Evolutionary conservation across 768 basidiomycete species (phyloP).

Genomic region (Collybia mongolica): DNA sequence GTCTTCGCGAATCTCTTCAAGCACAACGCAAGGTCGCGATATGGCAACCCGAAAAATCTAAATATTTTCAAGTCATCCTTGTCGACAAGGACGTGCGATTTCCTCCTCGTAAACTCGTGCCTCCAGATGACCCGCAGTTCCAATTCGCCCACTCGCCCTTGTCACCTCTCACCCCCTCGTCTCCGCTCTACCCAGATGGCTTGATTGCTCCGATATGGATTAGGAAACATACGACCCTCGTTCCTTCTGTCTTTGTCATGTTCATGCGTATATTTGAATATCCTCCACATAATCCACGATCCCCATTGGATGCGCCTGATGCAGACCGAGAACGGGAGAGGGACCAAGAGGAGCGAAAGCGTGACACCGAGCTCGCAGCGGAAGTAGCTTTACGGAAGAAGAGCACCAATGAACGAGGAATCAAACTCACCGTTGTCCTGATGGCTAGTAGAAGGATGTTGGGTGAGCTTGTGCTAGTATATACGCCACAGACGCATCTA

Average conservation of each 20-base stretch:
- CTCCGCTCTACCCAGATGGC: conserved; percentile 92
- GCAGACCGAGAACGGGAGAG: conserved; percentile 54
- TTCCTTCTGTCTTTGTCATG: conserved; percentile 92
- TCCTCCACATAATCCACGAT: conserved; percentile 39
- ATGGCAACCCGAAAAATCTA: conserved; percentile 72
- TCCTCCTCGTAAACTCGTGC: conserved; percentile 79
- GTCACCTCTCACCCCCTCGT: conserved; percentile 87
- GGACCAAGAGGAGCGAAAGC: conserved; percentile 64
- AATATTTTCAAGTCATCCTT: conserved; percentile 78
- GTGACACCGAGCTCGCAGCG: conserved; percentile 74
- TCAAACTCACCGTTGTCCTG: conserved; percentile 93
- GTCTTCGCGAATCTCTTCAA: conserved; percentile 70
- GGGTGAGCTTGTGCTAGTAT: conserved; percentile 43
- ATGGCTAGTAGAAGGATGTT: conserved; percentile 87
- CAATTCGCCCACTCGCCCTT: conserved; percentile 79
- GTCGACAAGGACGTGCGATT: conserved; percentile 85
- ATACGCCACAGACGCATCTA: background rate
- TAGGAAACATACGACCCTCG: conserved; percentile 87
- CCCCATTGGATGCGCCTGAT: conserved; percentile 56
- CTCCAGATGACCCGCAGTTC: conserved; percentile 57
- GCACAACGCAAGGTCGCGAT: conserved; percentile 62
- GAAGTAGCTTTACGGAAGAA: conserved; percentile 83
- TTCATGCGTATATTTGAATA: conserved; percentile 83
- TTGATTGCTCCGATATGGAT: conserved; percentile 98
- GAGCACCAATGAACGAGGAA: conserved; percentile 75